These are phyloP conservation scores for Coemansia sp. DNA, from an alignment of 192 early-diverging fungal species.

Conservation along the genomic window DNA sequence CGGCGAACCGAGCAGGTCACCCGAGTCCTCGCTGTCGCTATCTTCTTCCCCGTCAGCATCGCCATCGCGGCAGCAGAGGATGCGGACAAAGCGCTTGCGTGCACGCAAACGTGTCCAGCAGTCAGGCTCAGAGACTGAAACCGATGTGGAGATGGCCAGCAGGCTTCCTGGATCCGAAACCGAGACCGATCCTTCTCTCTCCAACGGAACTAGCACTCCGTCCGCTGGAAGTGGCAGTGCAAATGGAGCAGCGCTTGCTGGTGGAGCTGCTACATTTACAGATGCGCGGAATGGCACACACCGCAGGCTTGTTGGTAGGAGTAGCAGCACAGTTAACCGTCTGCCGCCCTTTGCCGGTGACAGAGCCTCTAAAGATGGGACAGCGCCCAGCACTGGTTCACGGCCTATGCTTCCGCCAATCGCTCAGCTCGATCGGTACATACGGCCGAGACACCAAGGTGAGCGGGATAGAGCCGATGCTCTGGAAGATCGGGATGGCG, in stretches of 20 bases:
- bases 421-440: not conserved
- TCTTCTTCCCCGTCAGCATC: constrained; percentile 18
- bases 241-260: not conserved
- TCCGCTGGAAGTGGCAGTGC: not conserved
- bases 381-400: not conserved
- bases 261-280: not conserved
- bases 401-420: constrained; percentile 2
- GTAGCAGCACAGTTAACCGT: not conserved
- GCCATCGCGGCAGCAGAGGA: constrained; percentile 18
- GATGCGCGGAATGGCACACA: constrained; percentile 5
- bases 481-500: not conserved
- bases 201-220: not conserved
- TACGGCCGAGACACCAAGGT: not conserved
- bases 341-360: not conserved
- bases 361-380: not conserved
- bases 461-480: not conserved
- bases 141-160: constrained; percentile 18
- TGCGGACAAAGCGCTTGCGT: constrained; percentile 13
- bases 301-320: not conserved
- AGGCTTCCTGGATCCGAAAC: constrained; percentile 27
- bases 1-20: constrained; percentile 5
- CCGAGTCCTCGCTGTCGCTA: constrained; percentile 19
- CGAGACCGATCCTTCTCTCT: constrained; percentile 22
- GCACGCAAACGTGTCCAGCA: not conserved
- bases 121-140: constrained; percentile 38